Evolutionary conservation across 2,329 filamentous ascomycete genomes (phyloP), one percentile per base, ranked within the genome.

Genomic region (Catunica adiposa): DNA sequence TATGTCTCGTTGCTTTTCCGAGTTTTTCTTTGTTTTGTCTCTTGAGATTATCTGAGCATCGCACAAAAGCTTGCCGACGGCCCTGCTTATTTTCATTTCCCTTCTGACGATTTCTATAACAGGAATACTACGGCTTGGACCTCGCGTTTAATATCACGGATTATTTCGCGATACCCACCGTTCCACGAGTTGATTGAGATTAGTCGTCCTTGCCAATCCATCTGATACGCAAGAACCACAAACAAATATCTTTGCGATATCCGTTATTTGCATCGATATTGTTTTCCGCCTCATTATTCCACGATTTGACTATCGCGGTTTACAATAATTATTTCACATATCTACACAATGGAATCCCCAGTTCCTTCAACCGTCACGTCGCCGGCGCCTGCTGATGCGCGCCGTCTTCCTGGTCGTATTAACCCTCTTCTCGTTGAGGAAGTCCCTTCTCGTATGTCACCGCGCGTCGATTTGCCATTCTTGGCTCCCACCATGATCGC

Each of bases 371-470:
- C 22, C n/a, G 31, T 58, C 46, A 57, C 34, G 53, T 60, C 48
- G 54, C 66, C 57, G 65, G 63, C 63, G 40, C 60, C 61, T 48
- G 59, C 62, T 14, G 62, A 55, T 25, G 58, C 60, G 51, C 60
- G 76, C 64, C 66, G 65, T 50, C 71, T 85, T 55, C 82, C 82
- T 17, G 70, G 71, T 62, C 70, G 71, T 67, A 71, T 73, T 62
- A 85, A 85, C 66, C 79, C 77, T 60, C 71, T 83, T 58, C 73
- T 85, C 66, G 73, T 75, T 34, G 75, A 79, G 55, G 74, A 79
- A 61, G 72, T 81, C 58, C 81, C 81, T 40, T 56, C 56, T 42
- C 57, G 61, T 62, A 61, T 47, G 56, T 54, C 46, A 20, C 14
- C 23, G 23, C 48, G 48, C 56, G 52, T 47, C 29, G 14, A 38